Conservation (phyloP, 192 early-diverging fungal genomes). For the Thamnidium elegans region DNA sequence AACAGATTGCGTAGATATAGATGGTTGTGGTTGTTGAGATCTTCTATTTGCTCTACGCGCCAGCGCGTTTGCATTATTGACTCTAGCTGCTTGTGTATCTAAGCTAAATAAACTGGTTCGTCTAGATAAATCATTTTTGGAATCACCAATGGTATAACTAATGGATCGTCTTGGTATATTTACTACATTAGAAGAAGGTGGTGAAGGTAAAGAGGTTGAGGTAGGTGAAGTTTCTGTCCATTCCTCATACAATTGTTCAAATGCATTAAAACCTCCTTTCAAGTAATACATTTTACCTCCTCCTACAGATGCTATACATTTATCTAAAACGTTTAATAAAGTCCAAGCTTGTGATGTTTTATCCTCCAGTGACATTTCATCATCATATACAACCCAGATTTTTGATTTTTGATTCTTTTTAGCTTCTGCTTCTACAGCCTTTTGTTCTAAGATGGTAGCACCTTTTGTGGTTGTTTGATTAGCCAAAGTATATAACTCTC, state of each 20-base stretch:
- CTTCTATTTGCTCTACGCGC: constrained; percentile 22
- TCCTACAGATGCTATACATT: constrained; percentile 19
- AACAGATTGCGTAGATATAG: no score
- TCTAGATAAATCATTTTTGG: constrained; percentile 6
- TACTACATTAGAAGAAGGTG: background rate
- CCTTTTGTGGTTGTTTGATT: no score
- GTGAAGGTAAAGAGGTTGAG: background rate
- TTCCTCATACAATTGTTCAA: constrained; percentile 22
- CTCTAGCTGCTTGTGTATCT: constrained; percentile 29
- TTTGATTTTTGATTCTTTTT: constrained; percentile 9
- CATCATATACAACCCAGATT: constrained; percentile 45
- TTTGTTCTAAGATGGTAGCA: constrained; percentile 11
- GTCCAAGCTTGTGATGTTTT: constrained; percentile 50
- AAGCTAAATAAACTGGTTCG: constrained; percentile 22
- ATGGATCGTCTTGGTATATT: constrained; percentile 15
- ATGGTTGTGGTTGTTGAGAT: constrained; percentile 7
- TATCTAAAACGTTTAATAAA: constrained; percentile 44
- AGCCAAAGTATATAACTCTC: constrained; percentile 15
- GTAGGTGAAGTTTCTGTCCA: background rate
- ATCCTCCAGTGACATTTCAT: constrained; percentile 42
- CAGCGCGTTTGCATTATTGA: constrained; percentile 25
- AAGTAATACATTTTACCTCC: constrained; percentile 37
- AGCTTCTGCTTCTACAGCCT: constrained; percentile 7
- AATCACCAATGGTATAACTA: constrained; percentile 17
- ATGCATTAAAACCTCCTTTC: constrained; percentile 51